Evolutionary conservation across 1,139 yeast species (phyloP), one percentile per base, ranked within the genome.

Genomic region (Maudiozyma humilis): DNA sequence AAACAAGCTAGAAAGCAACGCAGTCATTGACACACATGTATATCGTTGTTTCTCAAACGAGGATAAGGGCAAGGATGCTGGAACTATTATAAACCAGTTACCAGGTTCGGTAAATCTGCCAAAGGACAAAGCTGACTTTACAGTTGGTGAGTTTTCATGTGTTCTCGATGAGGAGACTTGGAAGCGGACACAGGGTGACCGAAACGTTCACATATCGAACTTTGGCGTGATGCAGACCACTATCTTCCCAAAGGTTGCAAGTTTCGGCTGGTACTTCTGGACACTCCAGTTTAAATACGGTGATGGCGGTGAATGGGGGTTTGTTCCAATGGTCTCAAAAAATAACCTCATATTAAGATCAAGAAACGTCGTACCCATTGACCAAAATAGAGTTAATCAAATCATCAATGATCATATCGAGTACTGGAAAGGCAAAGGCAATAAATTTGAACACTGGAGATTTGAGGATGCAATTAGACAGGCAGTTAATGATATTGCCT

Each of bases 241-340:
- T 2, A 51, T 75, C 3, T 75, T 83, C 53, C 57, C 72, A 37
- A 66, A 83, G 40, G 46, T 42, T 15, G 80, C 89, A 0, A 63
- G 70, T 4, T 73, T 78, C 44, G 96, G 96, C 0, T 72, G 76
- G 43, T 89, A 74, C 63, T 91, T 91, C 65, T 91, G 97, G 97
- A 86, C 96, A 1, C 84, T 68, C 62, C 87, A 86, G 64, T 89
- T 89, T 59, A 78, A 82, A 59, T 73, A 79, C 45, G 96, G 96
- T 2, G 82, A 82, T 56, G 96, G 96, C 34, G 97, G 96, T 10
- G 96, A 87, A 66, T 89, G 97, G 97, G 96, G 91, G 45, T 81
- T 86, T 63, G 72, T 75, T 37, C 86, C 88, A 38, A 85, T 85
- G 91, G 67, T 75, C 23, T 78, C 82, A 25, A 68, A 68, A 45